Evolutionary conservation across 1,139 yeast species (phyloP).

Genomic region (Scheffersomyces segobiensis): DNA sequence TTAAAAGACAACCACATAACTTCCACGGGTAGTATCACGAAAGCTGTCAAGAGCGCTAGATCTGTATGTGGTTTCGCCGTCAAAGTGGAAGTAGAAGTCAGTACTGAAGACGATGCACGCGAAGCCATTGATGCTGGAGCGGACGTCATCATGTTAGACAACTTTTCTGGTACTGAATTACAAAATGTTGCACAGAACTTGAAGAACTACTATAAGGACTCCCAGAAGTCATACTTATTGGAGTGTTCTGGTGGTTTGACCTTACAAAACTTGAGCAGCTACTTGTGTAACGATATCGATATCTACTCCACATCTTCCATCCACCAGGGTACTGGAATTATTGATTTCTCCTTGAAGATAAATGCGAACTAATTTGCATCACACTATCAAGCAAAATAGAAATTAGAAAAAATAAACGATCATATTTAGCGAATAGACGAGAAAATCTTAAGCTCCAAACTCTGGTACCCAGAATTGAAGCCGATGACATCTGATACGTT

Average conservation of each 20-base stretch:
- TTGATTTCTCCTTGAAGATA: constrained; percentile 85
- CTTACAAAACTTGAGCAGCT: constrained; percentile 61
- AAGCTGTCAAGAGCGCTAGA: constrained; percentile 77
- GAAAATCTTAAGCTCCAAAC: constrained; percentile 37
- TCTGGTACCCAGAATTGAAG: constrained; percentile 45
- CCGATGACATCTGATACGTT: constrained; percentile 46
- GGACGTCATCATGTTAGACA: constrained; percentile 93
- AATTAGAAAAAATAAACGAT: background rate
- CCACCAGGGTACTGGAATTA: constrained; percentile 82
- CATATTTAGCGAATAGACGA: constrained; percentile 37
- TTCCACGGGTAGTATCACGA: constrained; percentile 88
- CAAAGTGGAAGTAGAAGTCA: constrained; percentile 92
- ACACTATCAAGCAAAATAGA: background rate
- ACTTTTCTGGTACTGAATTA: constrained; percentile 70
- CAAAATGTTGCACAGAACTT: constrained; percentile 64
- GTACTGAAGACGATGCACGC: constrained; percentile 76
- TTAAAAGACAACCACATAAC: constrained; percentile 91
- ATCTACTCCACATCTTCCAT: constrained; percentile 91
- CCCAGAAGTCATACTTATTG: constrained; percentile 54
- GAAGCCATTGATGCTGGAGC: constrained; percentile 97
- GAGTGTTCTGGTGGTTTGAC: constrained; percentile 95
- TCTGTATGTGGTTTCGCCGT: constrained; percentile 84
- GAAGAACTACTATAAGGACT: constrained; percentile 56
- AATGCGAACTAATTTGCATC: constrained; percentile 24
- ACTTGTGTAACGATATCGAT: constrained; percentile 78